A percentile compares a stretch with the other conserved stretches of the same genome.
phyloP scores from a whole-genome alignment of 73 alveolate species.

The Breviolum minutum region DNA sequence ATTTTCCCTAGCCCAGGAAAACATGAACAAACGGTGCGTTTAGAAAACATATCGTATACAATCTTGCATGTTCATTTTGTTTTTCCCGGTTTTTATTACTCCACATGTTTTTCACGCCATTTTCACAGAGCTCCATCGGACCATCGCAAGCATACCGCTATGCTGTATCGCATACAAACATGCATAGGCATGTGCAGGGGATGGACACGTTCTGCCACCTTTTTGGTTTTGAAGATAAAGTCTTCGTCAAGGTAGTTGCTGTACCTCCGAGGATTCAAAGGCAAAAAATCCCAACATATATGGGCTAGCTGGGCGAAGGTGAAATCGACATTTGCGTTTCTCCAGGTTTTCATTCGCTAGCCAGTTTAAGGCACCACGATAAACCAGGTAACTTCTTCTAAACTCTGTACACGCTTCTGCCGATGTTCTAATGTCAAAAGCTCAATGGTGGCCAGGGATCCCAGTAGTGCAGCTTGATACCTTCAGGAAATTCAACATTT shows the following conservation, averaged over 20 bases:
- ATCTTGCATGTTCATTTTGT: neutral
- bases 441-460: neutral
- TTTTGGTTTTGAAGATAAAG: neutral
- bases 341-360: neutral
- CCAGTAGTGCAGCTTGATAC: neutral
- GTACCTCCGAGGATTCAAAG: neutral
- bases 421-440: neutral
- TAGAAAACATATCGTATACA: neutral
- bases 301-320: neutral
- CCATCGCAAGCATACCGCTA: neutral
- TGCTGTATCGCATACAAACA: neutral
- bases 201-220: neutral
- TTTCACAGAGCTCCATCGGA: neutral
- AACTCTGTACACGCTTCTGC: neutral
- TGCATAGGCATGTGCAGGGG: neutral
- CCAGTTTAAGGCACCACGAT: neutral
- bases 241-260: slow-evolving; percentile 7
- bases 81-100: neutral
- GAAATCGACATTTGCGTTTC: neutral
- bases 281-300: neutral
- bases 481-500: neutral
- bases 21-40: neutral
- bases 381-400: neutral
- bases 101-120: neutral
- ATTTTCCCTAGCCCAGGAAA: neutral